These are phyloP conservation scores for Nannizzia gypsea DNA, from an alignment of 2,329 filamentous ascomycete species.

Conservation along the genomic window DNA sequence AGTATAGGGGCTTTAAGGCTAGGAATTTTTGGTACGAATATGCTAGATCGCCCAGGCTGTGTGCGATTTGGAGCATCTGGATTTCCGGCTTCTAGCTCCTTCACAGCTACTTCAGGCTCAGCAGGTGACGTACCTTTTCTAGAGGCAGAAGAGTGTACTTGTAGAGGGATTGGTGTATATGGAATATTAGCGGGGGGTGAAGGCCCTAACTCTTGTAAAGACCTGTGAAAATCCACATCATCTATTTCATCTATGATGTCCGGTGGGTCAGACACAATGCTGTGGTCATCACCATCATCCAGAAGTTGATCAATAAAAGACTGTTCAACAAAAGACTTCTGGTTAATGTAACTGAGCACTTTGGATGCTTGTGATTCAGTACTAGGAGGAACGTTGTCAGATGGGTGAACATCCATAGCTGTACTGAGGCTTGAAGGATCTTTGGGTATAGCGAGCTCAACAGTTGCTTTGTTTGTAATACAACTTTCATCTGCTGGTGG, in stretches of 20 bases:
- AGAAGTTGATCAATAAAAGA: background rate
- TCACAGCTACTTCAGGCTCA: background rate
- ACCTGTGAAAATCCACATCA: background rate
- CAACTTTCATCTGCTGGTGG: background rate
- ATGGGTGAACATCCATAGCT: background rate
- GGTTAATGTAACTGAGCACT: background rate
- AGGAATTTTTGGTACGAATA: background rate
- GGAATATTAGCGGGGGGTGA: background rate
- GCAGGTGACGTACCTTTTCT: background rate
- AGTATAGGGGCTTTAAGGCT: background rate
- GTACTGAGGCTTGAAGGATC: background rate
- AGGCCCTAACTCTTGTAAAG: background rate
- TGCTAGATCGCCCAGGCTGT: background rate
- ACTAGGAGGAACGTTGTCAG: background rate
- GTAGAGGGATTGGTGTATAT: background rate
- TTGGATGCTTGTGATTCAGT: background rate
- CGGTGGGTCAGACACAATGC: background rate
- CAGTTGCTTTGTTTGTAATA: background rate
- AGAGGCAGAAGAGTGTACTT: background rate
- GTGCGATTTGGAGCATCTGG: background rate
- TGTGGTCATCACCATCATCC: background rate
- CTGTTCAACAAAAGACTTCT: background rate
- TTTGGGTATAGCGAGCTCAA: background rate
- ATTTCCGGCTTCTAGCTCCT: background rate
- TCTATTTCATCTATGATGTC: background rate